phyloP scores from a whole-genome alignment of 2,329 filamentous ascomycete species.

The Neonectria coccinea region DNA sequence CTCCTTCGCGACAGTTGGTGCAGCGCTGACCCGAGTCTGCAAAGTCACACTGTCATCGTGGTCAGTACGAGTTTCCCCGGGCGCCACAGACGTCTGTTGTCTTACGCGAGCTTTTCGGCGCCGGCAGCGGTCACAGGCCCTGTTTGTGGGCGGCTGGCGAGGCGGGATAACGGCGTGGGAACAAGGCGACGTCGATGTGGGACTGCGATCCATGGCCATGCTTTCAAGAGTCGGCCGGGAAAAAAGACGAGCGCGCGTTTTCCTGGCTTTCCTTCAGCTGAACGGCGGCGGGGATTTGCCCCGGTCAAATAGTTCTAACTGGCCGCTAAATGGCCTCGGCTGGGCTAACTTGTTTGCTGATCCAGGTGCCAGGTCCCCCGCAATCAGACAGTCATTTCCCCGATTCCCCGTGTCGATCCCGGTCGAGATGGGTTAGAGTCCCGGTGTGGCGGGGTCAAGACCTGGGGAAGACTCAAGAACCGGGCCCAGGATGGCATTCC shows the following conservation, averaged over 20 bases:
- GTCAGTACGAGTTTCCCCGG: slow-evolving; percentile 31
- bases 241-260: slow-evolving; percentile 4
- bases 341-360: slow-evolving; percentile 5
- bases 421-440: slow-evolving; percentile 2
- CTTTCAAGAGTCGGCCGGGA: background rate
- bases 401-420: slow-evolving; percentile 37
- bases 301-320: slow-evolving; percentile 33
- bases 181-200: slow-evolving; percentile 36
- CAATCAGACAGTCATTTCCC: slow-evolving; percentile 24
- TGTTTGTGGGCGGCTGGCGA: slow-evolving; percentile 39
- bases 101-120: slow-evolving; percentile 52
- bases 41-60: slow-evolving; percentile 46
- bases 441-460: slow-evolving; percentile 19
- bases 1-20: slow-evolving; percentile 50
- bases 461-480: slow-evolving; percentile 9
- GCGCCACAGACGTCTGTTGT: slow-evolving; percentile 17
- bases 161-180: slow-evolving; percentile 28
- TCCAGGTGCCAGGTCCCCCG: slow-evolving; percentile 10
- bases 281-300: slow-evolving; percentile 37
- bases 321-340: background rate
- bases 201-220: slow-evolving; percentile 28
- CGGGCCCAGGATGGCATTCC: background rate
- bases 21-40: slow-evolving; percentile 41
- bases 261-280: background rate
- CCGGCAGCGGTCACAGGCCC: slow-evolving; percentile 53